phyloP scores from a whole-genome alignment of 139 green algal genomes.

The Chlorella sorokiniana region DNA sequence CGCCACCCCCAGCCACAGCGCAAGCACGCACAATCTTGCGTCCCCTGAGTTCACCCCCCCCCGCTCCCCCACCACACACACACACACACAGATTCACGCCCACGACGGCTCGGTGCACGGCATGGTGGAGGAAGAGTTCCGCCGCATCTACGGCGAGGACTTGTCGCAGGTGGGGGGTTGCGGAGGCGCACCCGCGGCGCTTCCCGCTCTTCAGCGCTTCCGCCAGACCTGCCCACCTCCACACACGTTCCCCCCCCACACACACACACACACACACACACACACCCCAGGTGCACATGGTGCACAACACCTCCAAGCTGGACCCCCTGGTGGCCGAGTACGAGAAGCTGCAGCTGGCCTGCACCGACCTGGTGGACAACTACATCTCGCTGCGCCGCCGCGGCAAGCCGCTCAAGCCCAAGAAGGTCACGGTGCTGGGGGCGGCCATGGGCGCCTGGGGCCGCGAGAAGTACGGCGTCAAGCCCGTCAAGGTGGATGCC shows the following conservation, averaged over 20 bases:
- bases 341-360: constrained; percentile 18
- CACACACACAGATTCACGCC: background rate
- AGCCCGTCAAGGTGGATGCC: constrained; percentile 58
- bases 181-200: background rate
- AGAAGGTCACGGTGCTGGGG: constrained; percentile 53
- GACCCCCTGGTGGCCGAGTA: constrained; percentile 49
- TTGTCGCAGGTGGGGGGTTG: background rate
- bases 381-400: constrained; percentile 47
- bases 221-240: background rate
- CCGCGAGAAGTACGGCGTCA: constrained; percentile 57
- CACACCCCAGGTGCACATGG: constrained; percentile 40
- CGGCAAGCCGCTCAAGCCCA: constrained; percentile 44
- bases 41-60: too few species aligned
- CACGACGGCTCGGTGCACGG: background rate
- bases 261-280: too few species aligned
- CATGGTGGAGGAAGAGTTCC: constrained; percentile 24
- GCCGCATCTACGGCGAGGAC: background rate
- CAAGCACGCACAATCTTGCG: too few species aligned
- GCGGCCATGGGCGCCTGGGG: constrained; percentile 59
- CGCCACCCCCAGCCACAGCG: background rate
- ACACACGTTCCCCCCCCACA: background rate
- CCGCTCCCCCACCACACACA: background rate
- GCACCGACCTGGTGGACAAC: constrained; percentile 56
- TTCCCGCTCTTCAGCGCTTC: background rate
- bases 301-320: constrained; percentile 48